These are phyloP conservation scores for Claviceps sp. DNA, from an alignment of 2,329 filamentous ascomycete species.

Conservation along the genomic window DNA sequence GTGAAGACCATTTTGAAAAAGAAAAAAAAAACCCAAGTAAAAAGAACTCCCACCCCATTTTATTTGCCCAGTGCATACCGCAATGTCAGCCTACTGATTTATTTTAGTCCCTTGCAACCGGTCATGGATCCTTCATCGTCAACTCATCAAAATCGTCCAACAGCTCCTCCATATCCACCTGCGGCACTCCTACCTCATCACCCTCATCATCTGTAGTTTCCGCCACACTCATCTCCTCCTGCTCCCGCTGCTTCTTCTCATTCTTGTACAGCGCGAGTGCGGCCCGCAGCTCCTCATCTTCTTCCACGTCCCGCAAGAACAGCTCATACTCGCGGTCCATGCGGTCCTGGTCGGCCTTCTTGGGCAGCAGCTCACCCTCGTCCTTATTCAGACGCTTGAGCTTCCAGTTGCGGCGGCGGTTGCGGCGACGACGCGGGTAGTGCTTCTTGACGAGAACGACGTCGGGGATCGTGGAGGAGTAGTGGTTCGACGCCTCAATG, in stretches of 20 bases:
- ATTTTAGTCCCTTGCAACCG: no score
- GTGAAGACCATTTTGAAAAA: not conserved
- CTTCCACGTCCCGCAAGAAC: conserved; percentile 94
- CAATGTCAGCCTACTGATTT: not conserved
- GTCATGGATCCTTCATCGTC: conserved; percentile 23
- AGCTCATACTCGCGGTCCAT: conserved; percentile 92
- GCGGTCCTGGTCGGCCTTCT: conserved; percentile 75
- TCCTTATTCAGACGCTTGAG: conserved; percentile 88
- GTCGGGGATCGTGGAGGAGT: conserved; percentile 71
- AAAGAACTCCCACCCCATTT: not conserved
- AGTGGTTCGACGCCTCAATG: conserved; percentile 63
- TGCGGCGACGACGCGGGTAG: conserved; percentile 76
- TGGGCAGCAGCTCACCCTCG: conserved; percentile 72
- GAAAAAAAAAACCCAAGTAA: no score
- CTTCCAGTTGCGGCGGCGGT: conserved; percentile 74
- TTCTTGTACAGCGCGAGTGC: conserved; percentile 80
- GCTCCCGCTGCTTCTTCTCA: conserved; percentile 33
- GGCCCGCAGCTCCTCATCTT: conserved; percentile 75
- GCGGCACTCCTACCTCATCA: conserved; percentile 51
- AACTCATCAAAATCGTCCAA: conserved; percentile 91
- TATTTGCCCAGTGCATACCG: not conserved
- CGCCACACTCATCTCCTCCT: conserved; percentile 55
- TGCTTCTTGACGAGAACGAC: conserved; percentile 95
- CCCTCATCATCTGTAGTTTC: conserved; percentile 46
- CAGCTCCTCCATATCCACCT: conserved; percentile 67